Evolutionary conservation across 225 moss, liverwort and hornwort genomes (phyloP).

Genomic region (Thuidium tamariscinum): DNA sequence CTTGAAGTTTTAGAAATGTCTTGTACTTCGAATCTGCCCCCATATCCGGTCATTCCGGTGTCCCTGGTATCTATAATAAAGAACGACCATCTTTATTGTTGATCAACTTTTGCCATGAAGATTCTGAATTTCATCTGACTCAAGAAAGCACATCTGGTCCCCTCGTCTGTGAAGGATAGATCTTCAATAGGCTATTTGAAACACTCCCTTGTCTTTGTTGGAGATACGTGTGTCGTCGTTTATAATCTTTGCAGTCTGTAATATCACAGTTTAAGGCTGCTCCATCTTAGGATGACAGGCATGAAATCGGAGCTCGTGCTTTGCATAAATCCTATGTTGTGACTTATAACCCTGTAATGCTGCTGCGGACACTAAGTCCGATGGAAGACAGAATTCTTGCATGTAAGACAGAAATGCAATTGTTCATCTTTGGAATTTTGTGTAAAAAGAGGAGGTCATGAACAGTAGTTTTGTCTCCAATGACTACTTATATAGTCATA

Average conservation of each 20-base stretch:
- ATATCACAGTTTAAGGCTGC: not conserved
- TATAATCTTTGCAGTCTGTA: not conserved
- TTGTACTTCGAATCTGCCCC: not conserved
- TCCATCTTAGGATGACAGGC: not conserved
- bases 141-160: not conserved
- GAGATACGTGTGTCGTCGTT: not conserved
- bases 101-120: not conserved
- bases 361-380: too few species aligned
- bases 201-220: not conserved
- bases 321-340: not conserved
- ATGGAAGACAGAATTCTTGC: too few species aligned
- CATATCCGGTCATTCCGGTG: not conserved
- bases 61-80: not conserved
- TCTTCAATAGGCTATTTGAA: not conserved
- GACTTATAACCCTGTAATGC: too few species aligned
- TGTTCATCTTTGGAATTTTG: too few species aligned
- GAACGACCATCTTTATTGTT: not conserved
- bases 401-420: too few species aligned
- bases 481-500: too few species aligned
- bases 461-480: too few species aligned
- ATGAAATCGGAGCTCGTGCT: not conserved
- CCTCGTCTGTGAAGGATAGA: not conserved
- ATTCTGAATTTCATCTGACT: not conserved
- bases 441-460: too few species aligned
- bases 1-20: not conserved